These are phyloP conservation scores for Suillus subluteus DNA, from an alignment of 768 basidiomycete genomes.

Conservation along the genomic window DNA sequence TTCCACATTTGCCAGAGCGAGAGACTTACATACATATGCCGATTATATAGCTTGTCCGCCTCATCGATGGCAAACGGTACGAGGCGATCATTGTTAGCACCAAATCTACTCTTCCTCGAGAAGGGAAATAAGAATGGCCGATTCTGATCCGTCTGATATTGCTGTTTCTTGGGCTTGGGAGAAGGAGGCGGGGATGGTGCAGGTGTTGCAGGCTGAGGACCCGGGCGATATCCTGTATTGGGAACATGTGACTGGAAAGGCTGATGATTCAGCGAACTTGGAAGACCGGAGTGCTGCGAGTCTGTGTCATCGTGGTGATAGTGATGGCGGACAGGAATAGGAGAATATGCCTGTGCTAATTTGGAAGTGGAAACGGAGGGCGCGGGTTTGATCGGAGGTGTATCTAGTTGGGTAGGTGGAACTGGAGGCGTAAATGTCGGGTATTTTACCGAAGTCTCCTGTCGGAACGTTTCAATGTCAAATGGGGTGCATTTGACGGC, in stretches of 20 bases:
- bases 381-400: slow-evolving; percentile 33
- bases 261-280: slow-evolving; percentile 37
- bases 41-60: slow-evolving; percentile 87
- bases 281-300: slow-evolving; percentile 44
- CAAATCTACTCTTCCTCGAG: slow-evolving; percentile 59
- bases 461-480: slow-evolving; percentile 87
- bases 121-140: slow-evolving; percentile 97
- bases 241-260: slow-evolving; percentile 39
- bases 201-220: slow-evolving; percentile 82
- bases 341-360: slow-evolving; percentile 88
- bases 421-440: slow-evolving; percentile 81
- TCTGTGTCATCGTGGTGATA: slow-evolving; percentile 87
- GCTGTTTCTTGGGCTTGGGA: slow-evolving; percentile 96
- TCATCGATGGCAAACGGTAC: slow-evolving; percentile 97
- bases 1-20: slow-evolving; percentile 94
- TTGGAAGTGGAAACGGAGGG: slow-evolving; percentile 52
- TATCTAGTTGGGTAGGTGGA: slow-evolving; percentile 38
- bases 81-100: slow-evolving; percentile 59
- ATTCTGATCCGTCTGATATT: slow-evolving; percentile 96
- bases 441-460: slow-evolving; percentile 93
- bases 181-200: slow-evolving; percentile 85
- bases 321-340: slow-evolving; percentile 92
- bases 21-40: slow-evolving; percentile 89
- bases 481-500: slow-evolving; percentile 89
- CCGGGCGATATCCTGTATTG: slow-evolving; percentile 32